Percentiles rank a stretch among this genome's conserved stretches.
Conservation (phyloP, 192 early-diverging fungal genomes). For the Cetraspora pellucida region DNA sequence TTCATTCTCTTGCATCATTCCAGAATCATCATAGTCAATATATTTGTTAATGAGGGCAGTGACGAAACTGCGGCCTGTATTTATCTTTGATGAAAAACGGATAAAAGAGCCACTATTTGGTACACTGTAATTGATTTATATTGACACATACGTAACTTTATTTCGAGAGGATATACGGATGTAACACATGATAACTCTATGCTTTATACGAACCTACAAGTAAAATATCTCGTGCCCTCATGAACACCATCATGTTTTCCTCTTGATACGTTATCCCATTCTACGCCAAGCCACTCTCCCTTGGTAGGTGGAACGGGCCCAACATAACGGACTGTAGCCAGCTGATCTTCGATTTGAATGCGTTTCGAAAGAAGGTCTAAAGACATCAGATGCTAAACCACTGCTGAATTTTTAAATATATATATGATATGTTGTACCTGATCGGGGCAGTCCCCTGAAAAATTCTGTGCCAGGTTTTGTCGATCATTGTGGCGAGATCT, state of each 20-base stretch:
- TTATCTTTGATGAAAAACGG: slow-evolving; percentile 49
- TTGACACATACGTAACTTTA: neutral
- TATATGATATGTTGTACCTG: too few species aligned
- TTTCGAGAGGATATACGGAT: neutral
- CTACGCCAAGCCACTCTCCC: slow-evolving; percentile 64
- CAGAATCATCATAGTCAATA: slow-evolving; percentile 24
- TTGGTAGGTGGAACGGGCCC: slow-evolving; percentile 48
- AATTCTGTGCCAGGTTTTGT: too few species aligned
- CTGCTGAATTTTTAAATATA: too few species aligned
- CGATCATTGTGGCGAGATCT: too few species aligned
- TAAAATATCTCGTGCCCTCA: slow-evolving; percentile 54
- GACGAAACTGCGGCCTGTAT: slow-evolving; percentile 47
- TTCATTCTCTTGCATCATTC: slow-evolving; percentile 8
- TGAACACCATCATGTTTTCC: slow-evolving; percentile 66
- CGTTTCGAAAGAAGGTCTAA: too few species aligned
- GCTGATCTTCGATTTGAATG: slow-evolving; percentile 45
- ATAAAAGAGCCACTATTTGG: slow-evolving; percentile 59
- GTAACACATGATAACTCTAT: neutral
- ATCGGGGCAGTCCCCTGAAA: too few species aligned
- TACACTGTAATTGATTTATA: slow-evolving; percentile 32
- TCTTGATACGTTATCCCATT: slow-evolving; percentile 61
- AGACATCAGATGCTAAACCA: too few species aligned
- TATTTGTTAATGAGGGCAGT: slow-evolving; percentile 50
- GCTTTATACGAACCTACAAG: slow-evolving; percentile 47
- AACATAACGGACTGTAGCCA: slow-evolving; percentile 54